phyloP scores from a whole-genome alignment of 2,329 filamentous ascomycete species.

The Colletotrichum sp. region DNA sequence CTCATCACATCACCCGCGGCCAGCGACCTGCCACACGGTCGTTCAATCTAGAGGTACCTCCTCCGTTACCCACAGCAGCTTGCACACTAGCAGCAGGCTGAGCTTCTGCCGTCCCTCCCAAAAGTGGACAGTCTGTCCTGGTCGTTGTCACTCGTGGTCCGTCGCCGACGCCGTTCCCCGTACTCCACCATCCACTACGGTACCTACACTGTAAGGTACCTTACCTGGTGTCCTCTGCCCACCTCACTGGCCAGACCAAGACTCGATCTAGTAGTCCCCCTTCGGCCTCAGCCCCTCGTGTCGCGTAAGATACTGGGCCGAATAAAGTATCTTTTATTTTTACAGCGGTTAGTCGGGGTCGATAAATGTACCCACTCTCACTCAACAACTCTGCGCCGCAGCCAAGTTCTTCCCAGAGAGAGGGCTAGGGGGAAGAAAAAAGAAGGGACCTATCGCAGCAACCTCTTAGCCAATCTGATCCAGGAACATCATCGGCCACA shows the following conservation, averaged over 20 bases:
- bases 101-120: neutral
- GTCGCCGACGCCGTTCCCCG: neutral
- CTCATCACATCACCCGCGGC: neutral
- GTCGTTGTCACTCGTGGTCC: neutral
- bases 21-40: neutral
- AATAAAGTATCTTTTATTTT: neutral
- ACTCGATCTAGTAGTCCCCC: neutral
- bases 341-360: neutral
- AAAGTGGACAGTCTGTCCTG: slow-evolving; percentile 11
- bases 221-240: neutral
- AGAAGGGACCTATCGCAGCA: neutral
- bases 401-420: slow-evolving; percentile 1
- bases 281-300: slow-evolving; percentile 15
- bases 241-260: neutral
- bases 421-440: neutral
- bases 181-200: neutral
- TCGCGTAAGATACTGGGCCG: neutral
- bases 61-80: neutral
- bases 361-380: neutral
- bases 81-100: neutral
- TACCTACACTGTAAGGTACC: neutral
- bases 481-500: neutral
- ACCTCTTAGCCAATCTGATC: neutral
- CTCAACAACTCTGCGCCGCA: slow-evolving; percentile 10
- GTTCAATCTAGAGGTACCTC: neutral